Percentiles rank a stretch among this genome's conserved stretches.
phyloP scores from a whole-genome alignment of 495 filamentous ascomycete genomes.

The Aspergillus incahuasiensis region DNA sequence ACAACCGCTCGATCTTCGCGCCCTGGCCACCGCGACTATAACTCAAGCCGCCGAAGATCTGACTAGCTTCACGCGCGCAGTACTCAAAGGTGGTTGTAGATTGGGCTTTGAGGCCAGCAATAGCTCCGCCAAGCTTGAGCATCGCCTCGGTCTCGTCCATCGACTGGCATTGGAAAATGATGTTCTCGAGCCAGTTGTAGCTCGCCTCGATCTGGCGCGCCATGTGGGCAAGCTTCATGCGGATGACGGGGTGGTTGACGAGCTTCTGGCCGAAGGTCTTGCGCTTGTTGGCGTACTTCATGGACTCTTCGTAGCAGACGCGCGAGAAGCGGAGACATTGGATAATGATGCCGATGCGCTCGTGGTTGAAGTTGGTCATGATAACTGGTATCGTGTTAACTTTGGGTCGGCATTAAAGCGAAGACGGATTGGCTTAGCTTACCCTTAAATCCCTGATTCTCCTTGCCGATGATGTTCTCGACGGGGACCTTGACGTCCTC shows the following conservation, averaged over 20 bases:
- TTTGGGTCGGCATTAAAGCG: neutral
- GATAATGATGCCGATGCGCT: slow-evolving; percentile 97
- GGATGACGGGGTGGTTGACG: slow-evolving; percentile 95
- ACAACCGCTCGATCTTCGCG: slow-evolving; percentile 91
- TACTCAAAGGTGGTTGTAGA: slow-evolving; percentile 91
- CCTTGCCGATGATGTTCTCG: slow-evolving; percentile 94
- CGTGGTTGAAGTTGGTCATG: slow-evolving; percentile 99
- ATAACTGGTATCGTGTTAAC: slow-evolving; percentile 51
- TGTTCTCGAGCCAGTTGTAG: slow-evolving; percentile 95
- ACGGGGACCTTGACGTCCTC: slow-evolving; percentile 98
- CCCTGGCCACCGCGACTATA: slow-evolving; percentile 94
- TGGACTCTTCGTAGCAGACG: slow-evolving; percentile 92
- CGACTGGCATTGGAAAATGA: slow-evolving; percentile 84
- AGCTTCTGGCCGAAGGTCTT: slow-evolving; percentile 92
- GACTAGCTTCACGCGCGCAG: slow-evolving; percentile 91
- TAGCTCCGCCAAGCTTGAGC: slow-evolving; percentile 91
- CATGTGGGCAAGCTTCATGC: slow-evolving; percentile 97
- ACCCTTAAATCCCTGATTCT: slow-evolving; percentile 97
- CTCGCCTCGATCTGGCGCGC: slow-evolving; percentile 94
- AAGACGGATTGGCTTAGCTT: slow-evolving; percentile 1
- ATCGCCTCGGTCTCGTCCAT: slow-evolving; percentile 96
- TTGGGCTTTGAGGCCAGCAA: slow-evolving; percentile 92
- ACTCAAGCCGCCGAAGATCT: slow-evolving; percentile 94
- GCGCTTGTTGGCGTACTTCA: slow-evolving; percentile 96
- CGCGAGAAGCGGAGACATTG: slow-evolving; percentile 92